Evolutionary conservation across 345 rosid species (phyloP).

Genomic region (Mercurialis annua): DNA sequence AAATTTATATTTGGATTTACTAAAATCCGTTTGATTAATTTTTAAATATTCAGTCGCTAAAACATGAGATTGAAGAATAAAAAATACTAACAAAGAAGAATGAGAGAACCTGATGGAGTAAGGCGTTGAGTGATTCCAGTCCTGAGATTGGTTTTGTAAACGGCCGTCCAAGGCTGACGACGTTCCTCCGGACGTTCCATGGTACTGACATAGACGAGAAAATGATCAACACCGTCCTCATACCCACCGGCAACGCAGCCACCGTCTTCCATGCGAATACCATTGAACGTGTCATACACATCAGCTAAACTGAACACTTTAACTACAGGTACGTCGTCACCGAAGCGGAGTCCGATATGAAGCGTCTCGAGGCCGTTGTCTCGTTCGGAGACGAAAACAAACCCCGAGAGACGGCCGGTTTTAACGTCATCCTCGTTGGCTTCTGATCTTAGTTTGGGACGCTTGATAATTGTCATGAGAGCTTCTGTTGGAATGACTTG

Average conservation of each 20-base stretch:
- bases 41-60: too few relatives aligned
- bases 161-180: neutral
- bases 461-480: neutral
- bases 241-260: neutral
- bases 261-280: neutral
- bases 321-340: neutral
- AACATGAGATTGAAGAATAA: neutral
- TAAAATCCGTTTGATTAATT: too few relatives aligned
- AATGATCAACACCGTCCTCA: neutral
- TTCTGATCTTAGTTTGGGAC: neutral
- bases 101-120: neutral
- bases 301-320: neutral
- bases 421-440: neutral
- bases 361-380: neutral
- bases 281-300: neutral
- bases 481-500: neutral
- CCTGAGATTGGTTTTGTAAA: neutral
- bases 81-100: neutral
- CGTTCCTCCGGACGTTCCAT: neutral
- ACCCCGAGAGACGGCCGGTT: neutral
- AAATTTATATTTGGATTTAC: too few relatives aligned
- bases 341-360: neutral
- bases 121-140: neutral
- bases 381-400: neutral
- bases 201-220: neutral